phyloP scores from a whole-genome alignment of 2,329 filamentous ascomycete genomes.

The Neodidymelliopsis sp. region DNA sequence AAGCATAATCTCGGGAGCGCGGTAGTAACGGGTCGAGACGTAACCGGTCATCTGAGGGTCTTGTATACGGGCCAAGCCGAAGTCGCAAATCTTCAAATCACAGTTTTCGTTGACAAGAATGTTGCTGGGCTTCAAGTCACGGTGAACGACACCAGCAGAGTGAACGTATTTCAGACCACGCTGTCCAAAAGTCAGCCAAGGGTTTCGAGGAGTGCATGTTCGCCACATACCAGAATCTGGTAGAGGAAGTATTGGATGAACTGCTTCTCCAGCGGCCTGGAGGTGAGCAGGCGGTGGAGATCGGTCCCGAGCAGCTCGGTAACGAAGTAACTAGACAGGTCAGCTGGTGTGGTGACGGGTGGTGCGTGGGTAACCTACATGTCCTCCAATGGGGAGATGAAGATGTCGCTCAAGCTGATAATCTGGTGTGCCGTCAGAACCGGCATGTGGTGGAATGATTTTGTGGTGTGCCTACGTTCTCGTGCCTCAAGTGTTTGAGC shows the following conservation, averaged over 20 bases:
- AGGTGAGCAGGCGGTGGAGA: slow-evolving; percentile 92
- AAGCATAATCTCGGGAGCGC: slow-evolving; percentile 99
- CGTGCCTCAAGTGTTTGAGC: slow-evolving; percentile 93
- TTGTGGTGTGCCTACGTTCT: slow-evolving; percentile 72
- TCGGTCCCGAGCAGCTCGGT: slow-evolving; percentile 97
- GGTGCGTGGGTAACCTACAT: slow-evolving; percentile 69
- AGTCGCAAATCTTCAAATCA: slow-evolving; percentile 99
- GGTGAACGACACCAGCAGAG: slow-evolving; percentile 96
- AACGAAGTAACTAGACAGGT: slow-evolving; percentile 81
- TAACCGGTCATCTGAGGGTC: slow-evolving; percentile 99
- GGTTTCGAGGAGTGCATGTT: slow-evolving; percentile 64
- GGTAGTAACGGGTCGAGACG: slow-evolving; percentile 98
- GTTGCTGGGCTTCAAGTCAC: slow-evolving; percentile 97
- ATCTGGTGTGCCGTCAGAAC: slow-evolving; percentile 62
- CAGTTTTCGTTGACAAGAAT: slow-evolving; percentile 99
- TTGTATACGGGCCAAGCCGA: slow-evolving; percentile 95
- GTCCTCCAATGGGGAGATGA: slow-evolving; percentile 98
- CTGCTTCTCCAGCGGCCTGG: slow-evolving; percentile 95
- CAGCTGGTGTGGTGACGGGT: slow-evolving; percentile 17
- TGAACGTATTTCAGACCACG: slow-evolving; percentile 99
- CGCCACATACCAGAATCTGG: slow-evolving; percentile 84
- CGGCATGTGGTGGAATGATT: neutral
- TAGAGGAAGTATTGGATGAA: slow-evolving; percentile 99
- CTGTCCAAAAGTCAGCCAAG: slow-evolving; percentile 58
- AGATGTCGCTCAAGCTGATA: slow-evolving; percentile 98